Conservation (phyloP, 441 rosid genomes). For the Breynia disticha region DNA sequence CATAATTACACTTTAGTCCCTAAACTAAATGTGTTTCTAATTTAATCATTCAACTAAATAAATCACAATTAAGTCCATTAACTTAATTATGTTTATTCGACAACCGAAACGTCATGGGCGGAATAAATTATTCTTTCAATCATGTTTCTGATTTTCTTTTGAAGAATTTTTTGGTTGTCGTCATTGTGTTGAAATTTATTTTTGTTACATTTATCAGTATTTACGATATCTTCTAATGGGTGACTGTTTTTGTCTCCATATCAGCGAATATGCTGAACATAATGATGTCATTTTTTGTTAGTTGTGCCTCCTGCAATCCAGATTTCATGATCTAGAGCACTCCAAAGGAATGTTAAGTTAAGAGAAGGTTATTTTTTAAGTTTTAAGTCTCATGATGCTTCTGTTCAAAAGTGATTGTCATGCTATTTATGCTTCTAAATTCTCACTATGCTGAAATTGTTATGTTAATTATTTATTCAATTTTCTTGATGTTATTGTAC, state of each 20-base stretch:
- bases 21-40: too few species aligned
- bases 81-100: too few species aligned
- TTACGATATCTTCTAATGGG: constrained; percentile 17
- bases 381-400: constrained; percentile 1
- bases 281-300: constrained; percentile 80
- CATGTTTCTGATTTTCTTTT: background rate
- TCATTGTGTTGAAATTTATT: background rate
- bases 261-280: constrained; percentile 62
- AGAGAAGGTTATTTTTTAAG: constrained; percentile 41
- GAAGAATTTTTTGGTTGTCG: background rate
- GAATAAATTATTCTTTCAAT: too few species aligned
- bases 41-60: too few species aligned
- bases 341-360: constrained; percentile 77
- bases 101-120: too few species aligned
- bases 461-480: background rate
- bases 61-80: too few species aligned
- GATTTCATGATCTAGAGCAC: constrained; percentile 77
- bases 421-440: background rate
- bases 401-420: background rate
- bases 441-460: background rate
- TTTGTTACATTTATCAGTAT: background rate
- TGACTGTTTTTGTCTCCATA: constrained; percentile 30
- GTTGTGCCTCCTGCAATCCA: constrained; percentile 77
- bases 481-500: too few species aligned
- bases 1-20: too few species aligned